Evolutionary conservation across 257 asterid species (phyloP), one percentile per base, ranked within the genome.

Genomic region (Penstemon davidsonii): DNA sequence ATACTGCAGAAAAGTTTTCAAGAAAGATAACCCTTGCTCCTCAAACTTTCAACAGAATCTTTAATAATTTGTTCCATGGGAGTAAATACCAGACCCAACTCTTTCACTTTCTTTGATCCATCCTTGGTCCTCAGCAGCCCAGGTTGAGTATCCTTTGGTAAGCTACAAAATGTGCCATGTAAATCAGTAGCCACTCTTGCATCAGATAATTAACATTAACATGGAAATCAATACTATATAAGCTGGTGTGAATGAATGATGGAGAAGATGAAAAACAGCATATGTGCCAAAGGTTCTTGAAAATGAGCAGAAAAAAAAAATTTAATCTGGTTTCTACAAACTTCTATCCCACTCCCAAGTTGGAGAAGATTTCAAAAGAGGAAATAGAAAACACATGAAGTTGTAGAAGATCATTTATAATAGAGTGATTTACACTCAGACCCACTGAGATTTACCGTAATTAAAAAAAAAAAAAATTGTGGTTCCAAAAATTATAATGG

Each of bases 21-120:
- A 70, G 91, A 73, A 69, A 88, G 69, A 70, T 76, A 80, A 0
- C 91, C 95, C 69, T 79, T 87, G 77, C 76, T 76, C 85, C 78
- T 89, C 87, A 91, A 80, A 73, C 92, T 83, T 71, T 87, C 88
- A 13, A 89, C 89, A 54, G 90, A 62, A 43, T 91, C 98, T 89
- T 75, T 79, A 43, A 91, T 81, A 59, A 87, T 91, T 70, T 89
- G 93, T 67, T 87, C 96, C 88, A 89, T 75, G 46, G 93, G 74
- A 69, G 76, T 83, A 62, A 89, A 91, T 33, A 88, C 75, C 56
- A 91, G 60, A 66, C 98, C 98, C 85, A 89, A 76, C 52, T 87
- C 88, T 64, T 77, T 81, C 49, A 91, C 75, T 82, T 89, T 89
- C 85, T 84, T 87, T 0, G 87, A 61, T 51, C 77, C 95, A 69